Evolutionary conservation across 768 basidiomycete species (phyloP).

Genomic region (Russula olivacea): DNA sequence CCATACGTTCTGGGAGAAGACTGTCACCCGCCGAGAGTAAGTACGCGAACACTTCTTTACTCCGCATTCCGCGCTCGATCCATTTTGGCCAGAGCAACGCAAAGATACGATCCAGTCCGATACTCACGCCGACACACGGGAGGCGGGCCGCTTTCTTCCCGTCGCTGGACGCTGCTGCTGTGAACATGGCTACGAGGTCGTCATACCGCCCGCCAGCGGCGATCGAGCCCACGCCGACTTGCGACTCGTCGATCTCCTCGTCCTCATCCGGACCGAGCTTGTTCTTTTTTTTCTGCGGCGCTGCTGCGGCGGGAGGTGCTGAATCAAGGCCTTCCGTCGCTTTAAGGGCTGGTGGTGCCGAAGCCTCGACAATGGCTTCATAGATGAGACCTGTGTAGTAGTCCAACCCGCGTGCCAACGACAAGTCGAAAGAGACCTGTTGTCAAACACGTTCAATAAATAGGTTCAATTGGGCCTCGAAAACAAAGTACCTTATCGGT

Average conservation of each 20-base stretch:
- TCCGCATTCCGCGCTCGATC: slow-evolving; percentile 70
- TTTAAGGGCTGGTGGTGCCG: slow-evolving; percentile 82
- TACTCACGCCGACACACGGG: slow-evolving; percentile 89
- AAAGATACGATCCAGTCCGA: slow-evolving; percentile 92
- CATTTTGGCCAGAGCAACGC: slow-evolving; percentile 86
- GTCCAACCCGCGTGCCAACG: slow-evolving; percentile 94
- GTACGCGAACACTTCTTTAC: slow-evolving; percentile 90
- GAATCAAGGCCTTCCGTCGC: slow-evolving; percentile 39
- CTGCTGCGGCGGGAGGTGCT: slow-evolving; percentile 31
- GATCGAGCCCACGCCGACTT: slow-evolving; percentile 96
- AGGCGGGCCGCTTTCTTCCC: slow-evolving; percentile 60
- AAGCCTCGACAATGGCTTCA: slow-evolving; percentile 90
- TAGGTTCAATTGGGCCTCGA: neutral
- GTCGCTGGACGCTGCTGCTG: slow-evolving; percentile 69
- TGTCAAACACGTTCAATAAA: neutral
- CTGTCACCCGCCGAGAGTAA: slow-evolving; percentile 91
- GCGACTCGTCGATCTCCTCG: slow-evolving; percentile 86
- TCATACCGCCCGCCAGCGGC: slow-evolving; percentile 99
- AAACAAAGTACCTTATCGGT: slow-evolving; percentile 55
- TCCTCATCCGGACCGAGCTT: slow-evolving; percentile 52
- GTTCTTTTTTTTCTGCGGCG: slow-evolving; percentile 38
- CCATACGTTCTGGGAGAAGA: slow-evolving; percentile 76
- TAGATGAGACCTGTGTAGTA: slow-evolving; percentile 99
- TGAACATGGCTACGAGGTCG: slow-evolving; percentile 88
- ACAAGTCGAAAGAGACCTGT: slow-evolving; percentile 93